Conservation (phyloP, 257 asterid species). For the Ligustrum vulgare region DNA sequence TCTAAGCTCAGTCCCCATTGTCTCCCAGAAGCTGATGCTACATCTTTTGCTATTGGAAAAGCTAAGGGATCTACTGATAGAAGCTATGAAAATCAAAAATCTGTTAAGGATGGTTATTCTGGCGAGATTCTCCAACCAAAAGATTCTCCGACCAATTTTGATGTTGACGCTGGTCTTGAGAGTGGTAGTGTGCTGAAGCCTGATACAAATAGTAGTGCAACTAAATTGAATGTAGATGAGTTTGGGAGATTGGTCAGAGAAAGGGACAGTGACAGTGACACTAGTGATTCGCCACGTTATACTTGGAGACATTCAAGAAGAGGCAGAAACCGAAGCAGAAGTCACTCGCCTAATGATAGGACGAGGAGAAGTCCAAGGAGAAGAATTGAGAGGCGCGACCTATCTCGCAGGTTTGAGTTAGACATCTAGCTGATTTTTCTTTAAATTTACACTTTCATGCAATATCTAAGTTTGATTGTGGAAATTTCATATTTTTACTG, state of each 20-base stretch:
- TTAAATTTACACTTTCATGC: slow-evolving; percentile 4
- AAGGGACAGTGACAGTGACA: slow-evolving; percentile 74
- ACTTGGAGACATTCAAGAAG: slow-evolving; percentile 52
- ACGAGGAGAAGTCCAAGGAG: slow-evolving; percentile 73
- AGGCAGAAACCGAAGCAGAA: slow-evolving; percentile 68
- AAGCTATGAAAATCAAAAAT: slow-evolving; percentile 28
- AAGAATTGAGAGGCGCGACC: slow-evolving; percentile 64
- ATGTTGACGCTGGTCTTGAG: slow-evolving; percentile 25
- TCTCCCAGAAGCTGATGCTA: slow-evolving; percentile 30
- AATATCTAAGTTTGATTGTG: slow-evolving; percentile 2
- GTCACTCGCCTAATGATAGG: slow-evolving; percentile 73
- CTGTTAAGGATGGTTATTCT: slow-evolving; percentile 27
- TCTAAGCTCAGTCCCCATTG: slow-evolving; percentile 27
- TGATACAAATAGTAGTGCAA: slow-evolving; percentile 32
- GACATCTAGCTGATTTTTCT: slow-evolving; percentile 1
- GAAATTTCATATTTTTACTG: slow-evolving; percentile 22
- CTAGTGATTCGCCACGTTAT: slow-evolving; percentile 57
- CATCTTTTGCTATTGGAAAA: slow-evolving; percentile 25
- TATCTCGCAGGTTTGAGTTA: slow-evolving; percentile 72
- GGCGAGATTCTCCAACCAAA: slow-evolving; percentile 23
- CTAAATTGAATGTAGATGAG: slow-evolving; percentile 60
- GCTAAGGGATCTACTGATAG: slow-evolving; percentile 33
- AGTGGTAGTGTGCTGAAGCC: slow-evolving; percentile 34
- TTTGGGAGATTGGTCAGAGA: slow-evolving; percentile 91
- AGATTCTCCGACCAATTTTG: slow-evolving; percentile 23